Evolutionary conservation across 73 alveolate genomes (phyloP).

Genomic region (Paramecium sonneborni): DNA sequence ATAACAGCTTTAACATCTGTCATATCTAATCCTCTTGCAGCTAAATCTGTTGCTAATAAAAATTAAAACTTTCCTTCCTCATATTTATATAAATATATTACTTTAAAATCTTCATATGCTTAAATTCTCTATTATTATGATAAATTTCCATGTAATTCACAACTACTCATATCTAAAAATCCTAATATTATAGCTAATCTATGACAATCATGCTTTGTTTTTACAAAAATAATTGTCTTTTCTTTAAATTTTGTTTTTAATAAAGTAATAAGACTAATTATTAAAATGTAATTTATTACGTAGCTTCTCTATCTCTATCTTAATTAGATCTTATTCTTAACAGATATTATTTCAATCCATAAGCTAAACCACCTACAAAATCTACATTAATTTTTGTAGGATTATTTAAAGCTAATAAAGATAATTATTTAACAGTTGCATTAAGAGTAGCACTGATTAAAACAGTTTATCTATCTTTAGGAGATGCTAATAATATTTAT

Average conservation of each 20-base stretch:
- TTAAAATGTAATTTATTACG: background rate
- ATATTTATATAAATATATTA: background rate
- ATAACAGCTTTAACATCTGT: conserved; percentile 93
- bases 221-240: conserved; percentile 92
- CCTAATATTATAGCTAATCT: conserved; percentile 79
- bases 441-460: conserved; percentile 98
- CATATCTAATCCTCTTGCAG: conserved; percentile 99
- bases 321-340: conserved; percentile 44
- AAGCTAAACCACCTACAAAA: conserved; percentile 47
- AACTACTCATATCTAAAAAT: conserved; percentile 83
- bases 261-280: conserved; percentile 65
- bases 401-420: conserved; percentile 84
- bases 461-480: conserved; percentile 93
- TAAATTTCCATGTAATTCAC: conserved; percentile 93
- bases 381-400: conserved; percentile 87
- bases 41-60: conserved; percentile 98
- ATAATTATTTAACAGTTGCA: conserved; percentile 88
- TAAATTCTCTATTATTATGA: conserved; percentile 86
- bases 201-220: conserved; percentile 93
- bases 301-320: conserved; percentile 58
- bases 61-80: conserved; percentile 84
- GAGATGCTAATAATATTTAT: conserved; percentile 81
- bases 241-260: conserved; percentile 68
- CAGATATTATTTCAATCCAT: conserved; percentile 48
- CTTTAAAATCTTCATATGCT: conserved; percentile 88